phyloP scores from a whole-genome alignment of 2,329 filamentous ascomycete species.

The Diaporthe vaccinii region DNA sequence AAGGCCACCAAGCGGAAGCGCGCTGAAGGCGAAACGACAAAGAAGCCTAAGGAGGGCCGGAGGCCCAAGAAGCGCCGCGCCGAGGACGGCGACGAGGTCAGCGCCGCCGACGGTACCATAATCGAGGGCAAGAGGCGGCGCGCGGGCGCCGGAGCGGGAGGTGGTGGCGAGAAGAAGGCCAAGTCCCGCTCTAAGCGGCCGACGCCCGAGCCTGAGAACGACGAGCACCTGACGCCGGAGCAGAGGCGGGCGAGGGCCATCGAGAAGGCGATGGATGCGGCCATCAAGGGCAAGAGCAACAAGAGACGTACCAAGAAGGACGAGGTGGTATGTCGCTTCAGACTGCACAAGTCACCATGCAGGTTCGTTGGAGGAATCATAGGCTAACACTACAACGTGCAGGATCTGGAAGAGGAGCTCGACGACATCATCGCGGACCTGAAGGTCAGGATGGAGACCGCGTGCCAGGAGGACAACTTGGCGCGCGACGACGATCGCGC shows the following conservation, averaged over 20 bases:
- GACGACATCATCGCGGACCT: conserved; percentile 91
- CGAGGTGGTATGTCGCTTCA: conserved; percentile 80
- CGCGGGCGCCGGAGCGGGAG: conserved; percentile 46
- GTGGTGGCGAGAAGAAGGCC: conserved; percentile 62
- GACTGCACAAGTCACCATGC: neutral
- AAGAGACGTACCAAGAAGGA: conserved; percentile 85
- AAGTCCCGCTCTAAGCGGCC: conserved; percentile 54
- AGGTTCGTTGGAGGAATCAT: neutral
- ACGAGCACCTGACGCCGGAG: conserved; percentile 85
- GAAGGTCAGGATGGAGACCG: conserved; percentile 90
- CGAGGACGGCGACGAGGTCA: conserved; percentile 59
- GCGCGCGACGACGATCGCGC: conserved; percentile 84
- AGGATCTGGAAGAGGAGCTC: conserved; percentile 92
- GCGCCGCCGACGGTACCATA: conserved; percentile 57
- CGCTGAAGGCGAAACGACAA: conserved; percentile 71
- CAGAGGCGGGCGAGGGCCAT: conserved; percentile 87
- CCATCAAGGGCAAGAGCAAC: conserved; percentile 80
- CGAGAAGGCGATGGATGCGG: conserved; percentile 88
- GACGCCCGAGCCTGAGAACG: conserved; percentile 72
- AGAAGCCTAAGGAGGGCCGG: conserved; percentile 82
- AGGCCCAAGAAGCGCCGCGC: conserved; percentile 75
- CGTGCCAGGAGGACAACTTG: conserved; percentile 87
- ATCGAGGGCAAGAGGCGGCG: conserved; percentile 64
- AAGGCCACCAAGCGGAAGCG: conserved; percentile 78
- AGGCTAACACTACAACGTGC: conserved; percentile 44